phyloP scores from a whole-genome alignment of 345 rosid species.

The Tarenaya hassleriana region DNA sequence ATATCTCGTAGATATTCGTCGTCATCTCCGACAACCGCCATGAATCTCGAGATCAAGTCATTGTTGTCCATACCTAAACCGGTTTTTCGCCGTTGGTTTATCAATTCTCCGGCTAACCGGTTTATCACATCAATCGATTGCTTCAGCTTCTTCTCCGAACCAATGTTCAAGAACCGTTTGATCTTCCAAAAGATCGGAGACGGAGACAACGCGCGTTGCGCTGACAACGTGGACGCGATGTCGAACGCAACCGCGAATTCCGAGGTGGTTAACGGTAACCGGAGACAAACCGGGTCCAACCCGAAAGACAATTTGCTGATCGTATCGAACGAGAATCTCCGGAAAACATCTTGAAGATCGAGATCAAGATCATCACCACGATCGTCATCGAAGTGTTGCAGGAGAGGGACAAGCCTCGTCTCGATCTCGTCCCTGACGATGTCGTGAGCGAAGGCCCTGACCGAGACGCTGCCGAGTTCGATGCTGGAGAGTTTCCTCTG shows the following conservation, averaged over 20 bases:
- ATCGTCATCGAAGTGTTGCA: conserved; percentile 39
- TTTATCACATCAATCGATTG: conserved; percentile 44
- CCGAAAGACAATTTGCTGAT: conserved; percentile 96
- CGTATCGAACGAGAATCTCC: conserved; percentile 81
- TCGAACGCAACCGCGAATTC: conserved; percentile 89
- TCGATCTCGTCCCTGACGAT: conserved; percentile 35
- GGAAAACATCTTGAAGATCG: conserved; percentile 76
- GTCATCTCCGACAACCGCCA: conserved; percentile 36
- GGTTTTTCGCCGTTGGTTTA: conserved; percentile 33
- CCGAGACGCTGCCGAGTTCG: conserved; percentile 73
- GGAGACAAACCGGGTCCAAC: conserved; percentile 80
- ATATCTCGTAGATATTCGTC: conserved; percentile 60
- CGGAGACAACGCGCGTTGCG: conserved; percentile 65
- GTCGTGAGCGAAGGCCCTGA: conserved; percentile 59
- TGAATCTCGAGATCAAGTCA: conserved; percentile 62
- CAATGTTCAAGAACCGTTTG: conserved; percentile 58
- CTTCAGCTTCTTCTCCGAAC: conserved; percentile 72
- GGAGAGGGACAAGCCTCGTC: conserved; percentile 60
- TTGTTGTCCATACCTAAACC: conserved; percentile 24
- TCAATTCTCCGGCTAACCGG: conserved; percentile 41
- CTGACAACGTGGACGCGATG: conserved; percentile 76
- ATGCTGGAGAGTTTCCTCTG: conserved; percentile 88
- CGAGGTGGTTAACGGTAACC: conserved; percentile 50
- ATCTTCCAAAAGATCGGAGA: conserved; percentile 70
- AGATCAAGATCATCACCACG: conserved; percentile 29